A percentile compares a stretch with the other conserved stretches of the same genome.
phyloP scores from a whole-genome alignment of 2,329 filamentous ascomycete genomes.

The Sphaerulina musiva region DNA sequence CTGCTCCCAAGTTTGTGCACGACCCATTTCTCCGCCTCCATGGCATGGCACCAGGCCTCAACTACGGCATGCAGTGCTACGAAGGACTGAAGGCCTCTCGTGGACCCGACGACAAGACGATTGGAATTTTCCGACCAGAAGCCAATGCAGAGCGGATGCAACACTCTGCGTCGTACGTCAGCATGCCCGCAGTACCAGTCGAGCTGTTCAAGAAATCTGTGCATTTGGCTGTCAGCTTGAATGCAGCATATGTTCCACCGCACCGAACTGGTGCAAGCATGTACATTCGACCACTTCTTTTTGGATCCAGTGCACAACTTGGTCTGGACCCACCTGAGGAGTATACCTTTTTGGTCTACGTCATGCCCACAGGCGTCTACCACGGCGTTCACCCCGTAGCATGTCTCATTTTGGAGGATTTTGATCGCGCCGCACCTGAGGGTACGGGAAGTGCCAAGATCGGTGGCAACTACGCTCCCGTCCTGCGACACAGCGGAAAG shows the following conservation, averaged over 20 bases:
- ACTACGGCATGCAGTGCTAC: slow-evolving; percentile 97
- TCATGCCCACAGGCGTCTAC: slow-evolving; percentile 88
- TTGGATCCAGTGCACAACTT: slow-evolving; percentile 80
- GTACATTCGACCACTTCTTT: slow-evolving; percentile 85
- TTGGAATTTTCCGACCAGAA: slow-evolving; percentile 81
- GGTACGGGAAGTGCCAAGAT: slow-evolving; percentile 90
- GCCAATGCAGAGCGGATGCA: slow-evolving; percentile 80
- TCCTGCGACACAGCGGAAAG: slow-evolving; percentile 77
- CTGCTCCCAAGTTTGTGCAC: slow-evolving; percentile 66
- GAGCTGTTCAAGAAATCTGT: slow-evolving; percentile 70
- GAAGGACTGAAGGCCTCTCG: slow-evolving; percentile 98
- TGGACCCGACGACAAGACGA: slow-evolving; percentile 57
- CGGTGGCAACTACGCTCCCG: slow-evolving; percentile 92
- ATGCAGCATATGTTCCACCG: slow-evolving; percentile 86
- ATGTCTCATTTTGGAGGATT: slow-evolving; percentile 81
- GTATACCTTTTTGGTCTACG: slow-evolving; percentile 86
- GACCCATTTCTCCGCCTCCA: slow-evolving; percentile 84
- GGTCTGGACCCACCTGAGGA: slow-evolving; percentile 82
- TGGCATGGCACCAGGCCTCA: slow-evolving; percentile 89
- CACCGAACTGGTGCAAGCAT: slow-evolving; percentile 82
- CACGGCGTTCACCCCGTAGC: slow-evolving; percentile 85
- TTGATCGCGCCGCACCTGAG: slow-evolving; percentile 86
- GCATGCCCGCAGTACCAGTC: slow-evolving; percentile 72
- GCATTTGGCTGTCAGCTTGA: slow-evolving; percentile 74
- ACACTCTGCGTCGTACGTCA: slow-evolving; percentile 75